Evolutionary conservation across 805 yeast genomes (phyloP).

Genomic region (Hanseniaspora lindneri): DNA sequence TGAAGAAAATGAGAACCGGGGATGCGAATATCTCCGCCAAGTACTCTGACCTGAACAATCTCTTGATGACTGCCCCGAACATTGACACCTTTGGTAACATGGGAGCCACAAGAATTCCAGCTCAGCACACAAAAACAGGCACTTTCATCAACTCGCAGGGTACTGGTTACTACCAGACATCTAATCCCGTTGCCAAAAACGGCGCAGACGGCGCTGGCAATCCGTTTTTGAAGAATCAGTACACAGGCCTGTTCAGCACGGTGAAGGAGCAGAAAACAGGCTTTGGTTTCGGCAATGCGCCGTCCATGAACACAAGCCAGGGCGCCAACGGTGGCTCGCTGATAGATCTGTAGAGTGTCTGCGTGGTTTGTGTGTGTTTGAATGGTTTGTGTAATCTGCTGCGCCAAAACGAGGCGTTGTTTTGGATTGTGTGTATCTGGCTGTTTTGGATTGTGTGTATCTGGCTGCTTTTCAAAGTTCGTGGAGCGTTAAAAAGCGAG

Average conservation of each 20-base stretch:
- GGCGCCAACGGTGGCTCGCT: conserved; percentile 21
- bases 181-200: conserved; percentile 27
- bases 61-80: conserved; percentile 80
- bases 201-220: conserved; percentile 23
- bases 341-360: conserved; percentile 26
- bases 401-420: too few species aligned
- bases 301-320: conserved; percentile 30
- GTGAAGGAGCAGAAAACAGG: conserved; percentile 83
- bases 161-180: conserved; percentile 54
- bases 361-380: too few species aligned
- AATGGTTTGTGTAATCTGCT: too few species aligned
- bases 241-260: conserved; percentile 57
- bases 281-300: conserved; percentile 73
- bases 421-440: too few species aligned
- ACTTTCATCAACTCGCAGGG: conserved; percentile 81
- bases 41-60: conserved; percentile 60
- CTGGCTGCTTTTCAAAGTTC: too few species aligned
- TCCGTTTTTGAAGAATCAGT: conserved; percentile 49
- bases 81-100: conserved; percentile 63
- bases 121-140: conserved; percentile 76
- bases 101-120: conserved; percentile 58
- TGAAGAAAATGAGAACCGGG: conserved; percentile 41
- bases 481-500: too few species aligned
- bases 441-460: too few species aligned
- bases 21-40: conserved; percentile 44